These are phyloP conservation scores for Cladosporium sp. DNA, from an alignment of 2,329 filamentous ascomycete genomes.

Conservation along the genomic window DNA sequence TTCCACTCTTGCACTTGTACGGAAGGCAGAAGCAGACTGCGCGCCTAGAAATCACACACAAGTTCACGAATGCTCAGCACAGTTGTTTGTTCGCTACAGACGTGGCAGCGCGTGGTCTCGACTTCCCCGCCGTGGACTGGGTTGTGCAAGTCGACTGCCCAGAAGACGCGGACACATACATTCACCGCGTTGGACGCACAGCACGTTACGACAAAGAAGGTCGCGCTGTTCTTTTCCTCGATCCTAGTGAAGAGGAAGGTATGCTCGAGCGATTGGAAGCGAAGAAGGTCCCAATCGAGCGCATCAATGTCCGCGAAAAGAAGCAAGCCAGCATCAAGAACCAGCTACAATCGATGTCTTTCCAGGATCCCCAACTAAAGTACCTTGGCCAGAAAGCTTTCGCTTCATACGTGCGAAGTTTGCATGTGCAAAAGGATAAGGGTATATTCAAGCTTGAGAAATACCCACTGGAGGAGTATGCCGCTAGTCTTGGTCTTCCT, in stretches of 20 bases:
- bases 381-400: constrained; percentile 97
- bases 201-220: constrained; percentile 89
- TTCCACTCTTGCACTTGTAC: constrained; percentile 86
- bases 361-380: constrained; percentile 89
- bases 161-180: constrained; percentile 95
- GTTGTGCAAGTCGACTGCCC: constrained; percentile 98
- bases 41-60: constrained; percentile 78
- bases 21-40: constrained; percentile 90
- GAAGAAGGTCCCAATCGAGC: constrained; percentile 84
- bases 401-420: constrained; percentile 77
- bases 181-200: constrained; percentile 90
- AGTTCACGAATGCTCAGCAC: constrained; percentile 75
- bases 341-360: constrained; percentile 90
- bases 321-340: constrained; percentile 84
- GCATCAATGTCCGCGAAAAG: constrained; percentile 80
- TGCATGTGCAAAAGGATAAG: constrained; percentile 87
- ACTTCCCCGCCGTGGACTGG: constrained; percentile 97
- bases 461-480: constrained; percentile 80
- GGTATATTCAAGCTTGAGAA: constrained; percentile 81
- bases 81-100: constrained; percentile 94
- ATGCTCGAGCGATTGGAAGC: constrained; percentile 81
- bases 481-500: constrained; percentile 78
- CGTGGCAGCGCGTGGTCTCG: constrained; percentile 86
- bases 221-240: constrained; percentile 82
- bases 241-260: constrained; percentile 87